These are phyloP conservation scores for Populus alba DNA, from an alignment of 345 rosid genomes.

Conservation along the genomic window DNA sequence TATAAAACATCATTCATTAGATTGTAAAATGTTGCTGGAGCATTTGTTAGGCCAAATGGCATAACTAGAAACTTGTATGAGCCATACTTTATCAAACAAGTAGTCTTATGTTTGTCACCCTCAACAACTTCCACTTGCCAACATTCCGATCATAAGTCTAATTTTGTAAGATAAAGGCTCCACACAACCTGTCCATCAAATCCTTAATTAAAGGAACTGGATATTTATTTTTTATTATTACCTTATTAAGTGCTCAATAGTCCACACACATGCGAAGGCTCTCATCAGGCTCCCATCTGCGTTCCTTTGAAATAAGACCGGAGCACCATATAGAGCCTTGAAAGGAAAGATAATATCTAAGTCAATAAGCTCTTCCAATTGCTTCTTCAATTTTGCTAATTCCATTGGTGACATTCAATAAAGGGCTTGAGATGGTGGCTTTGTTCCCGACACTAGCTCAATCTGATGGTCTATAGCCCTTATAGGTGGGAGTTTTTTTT, in stretches of 20 bases:
- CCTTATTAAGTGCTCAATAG: background rate
- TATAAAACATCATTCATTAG: background rate
- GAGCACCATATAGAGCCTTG: background rate
- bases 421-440: no score
- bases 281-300: background rate
- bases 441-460: no score
- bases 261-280: background rate
- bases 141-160: background rate
- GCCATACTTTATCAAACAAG: background rate
- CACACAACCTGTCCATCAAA: background rate
- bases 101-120: background rate
- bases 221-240: background rate
- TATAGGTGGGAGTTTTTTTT: background rate
- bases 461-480: background rate
- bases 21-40: no score
- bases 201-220: no score
- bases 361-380: background rate
- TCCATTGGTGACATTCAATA: no score
- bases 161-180: background rate
- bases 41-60: background rate
- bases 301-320: background rate
- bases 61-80: no score
- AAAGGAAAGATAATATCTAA: background rate
- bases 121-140: fast-evolving
- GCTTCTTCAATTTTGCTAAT: background rate